These are phyloP conservation scores for Pyrenopolyporus hunteri DNA, from an alignment of 495 filamentous ascomycete species.

Conservation along the genomic window DNA sequence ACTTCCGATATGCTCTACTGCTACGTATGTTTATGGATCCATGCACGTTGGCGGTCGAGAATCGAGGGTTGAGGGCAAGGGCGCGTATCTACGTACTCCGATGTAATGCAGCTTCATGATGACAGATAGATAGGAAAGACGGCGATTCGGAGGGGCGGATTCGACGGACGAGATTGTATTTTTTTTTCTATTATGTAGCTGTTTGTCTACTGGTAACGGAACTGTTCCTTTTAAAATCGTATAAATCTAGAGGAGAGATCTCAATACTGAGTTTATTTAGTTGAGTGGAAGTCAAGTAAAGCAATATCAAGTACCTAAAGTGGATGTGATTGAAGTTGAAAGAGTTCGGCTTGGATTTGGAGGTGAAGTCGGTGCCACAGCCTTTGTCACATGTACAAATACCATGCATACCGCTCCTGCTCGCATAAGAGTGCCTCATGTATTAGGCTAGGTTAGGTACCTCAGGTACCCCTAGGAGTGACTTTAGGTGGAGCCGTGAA, in stretches of 20 bases:
- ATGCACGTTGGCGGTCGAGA: slow-evolving; percentile 20
- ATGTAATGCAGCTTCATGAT: slow-evolving; percentile 95
- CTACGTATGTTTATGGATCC: background rate
- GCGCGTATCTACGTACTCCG: slow-evolving; percentile 64
- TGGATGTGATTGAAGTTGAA: slow-evolving; percentile 5
- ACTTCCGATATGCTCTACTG: background rate
- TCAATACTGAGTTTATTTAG: slow-evolving; percentile 10
- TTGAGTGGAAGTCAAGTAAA: background rate
- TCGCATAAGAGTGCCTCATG: background rate
- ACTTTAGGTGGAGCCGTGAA: slow-evolving; percentile 9
- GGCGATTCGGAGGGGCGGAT: background rate
- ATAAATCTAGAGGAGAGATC: background rate
- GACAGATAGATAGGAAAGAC: slow-evolving; percentile 31
- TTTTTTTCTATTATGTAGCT: slow-evolving; percentile 2
- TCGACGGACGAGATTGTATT: background rate
- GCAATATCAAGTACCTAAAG: background rate
- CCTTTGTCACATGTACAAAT: slow-evolving; percentile 29
- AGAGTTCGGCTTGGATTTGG: slow-evolving; percentile 8
- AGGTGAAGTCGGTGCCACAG: slow-evolving; percentile 31
- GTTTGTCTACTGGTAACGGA: slow-evolving; percentile 1
- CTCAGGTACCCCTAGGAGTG: background rate
- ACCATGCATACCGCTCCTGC: slow-evolving; percentile 2
- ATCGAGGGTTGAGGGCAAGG: slow-evolving; percentile 3
- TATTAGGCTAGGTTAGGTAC: background rate
- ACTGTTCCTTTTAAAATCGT: background rate